These are phyloP conservation scores for Ustilago loliicola DNA, from an alignment of 1,284 basidiomycete genomes.

Conservation along the genomic window DNA sequence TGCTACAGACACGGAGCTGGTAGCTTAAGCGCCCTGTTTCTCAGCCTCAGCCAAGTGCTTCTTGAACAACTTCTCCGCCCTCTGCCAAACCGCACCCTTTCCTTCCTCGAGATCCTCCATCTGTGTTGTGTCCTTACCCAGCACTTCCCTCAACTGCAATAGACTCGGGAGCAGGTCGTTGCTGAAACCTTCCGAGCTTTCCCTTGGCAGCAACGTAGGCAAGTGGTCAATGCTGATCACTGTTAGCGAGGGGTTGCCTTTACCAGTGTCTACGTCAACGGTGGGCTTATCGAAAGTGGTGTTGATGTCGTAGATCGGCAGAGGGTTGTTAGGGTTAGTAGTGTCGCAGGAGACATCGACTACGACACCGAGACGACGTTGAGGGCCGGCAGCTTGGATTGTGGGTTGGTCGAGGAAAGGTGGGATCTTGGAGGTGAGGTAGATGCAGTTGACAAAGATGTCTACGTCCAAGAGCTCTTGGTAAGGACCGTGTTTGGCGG, in stretches of 20 bases:
- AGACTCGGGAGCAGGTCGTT: constrained; percentile 85
- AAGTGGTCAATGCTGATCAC: constrained; percentile 98
- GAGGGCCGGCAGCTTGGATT: constrained; percentile 79
- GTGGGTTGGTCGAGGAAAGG: constrained; percentile 85
- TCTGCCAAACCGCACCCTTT: constrained; percentile 80
- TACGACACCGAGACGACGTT: constrained; percentile 82
- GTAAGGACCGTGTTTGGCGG: constrained; percentile 94
- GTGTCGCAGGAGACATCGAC: constrained; percentile 99
- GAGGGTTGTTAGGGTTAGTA: constrained; percentile 97
- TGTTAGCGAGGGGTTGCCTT: constrained; percentile 74
- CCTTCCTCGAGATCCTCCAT: constrained; percentile 55
- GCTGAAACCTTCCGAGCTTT: constrained; percentile 97
- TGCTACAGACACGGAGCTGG: not conserved
- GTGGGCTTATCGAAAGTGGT: constrained; percentile 96
- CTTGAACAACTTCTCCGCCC: constrained; percentile 88
- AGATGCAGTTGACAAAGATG: constrained; percentile 99
- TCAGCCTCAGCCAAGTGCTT: constrained; percentile 76
- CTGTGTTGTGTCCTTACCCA: constrained; percentile 55
- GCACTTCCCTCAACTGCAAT: constrained; percentile 62
- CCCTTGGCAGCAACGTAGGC: constrained; percentile 93
- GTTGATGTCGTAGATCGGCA: constrained; percentile 95
- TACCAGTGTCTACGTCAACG: constrained; percentile 77
- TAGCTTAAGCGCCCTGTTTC: constrained; percentile 31
- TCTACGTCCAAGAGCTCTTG: constrained; percentile 95
- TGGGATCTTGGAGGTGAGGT: constrained; percentile 89